Base-by-base conservation (phyloP, 2,329 filamentous ascomycete species). In the Hymenotorrendiella dingleyae region DNA sequence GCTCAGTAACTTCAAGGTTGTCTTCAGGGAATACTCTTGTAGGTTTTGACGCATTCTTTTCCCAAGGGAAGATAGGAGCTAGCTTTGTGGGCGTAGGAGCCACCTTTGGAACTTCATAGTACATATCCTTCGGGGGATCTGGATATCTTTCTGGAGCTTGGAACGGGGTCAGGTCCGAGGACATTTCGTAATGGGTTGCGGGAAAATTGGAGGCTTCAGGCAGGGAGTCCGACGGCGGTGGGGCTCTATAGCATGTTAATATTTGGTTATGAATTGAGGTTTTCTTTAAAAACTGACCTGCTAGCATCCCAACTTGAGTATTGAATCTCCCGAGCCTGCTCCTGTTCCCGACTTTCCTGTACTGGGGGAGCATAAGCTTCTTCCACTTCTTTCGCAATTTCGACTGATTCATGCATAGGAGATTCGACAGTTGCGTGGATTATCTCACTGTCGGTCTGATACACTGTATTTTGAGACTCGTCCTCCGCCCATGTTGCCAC, bases 141-240 rank as follows among this genome's bases (percentile, higher is more conserved):
- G 90, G 86, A 57, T 94, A 93, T 40, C 77, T 73, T 46, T 70
- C 65, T 14, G 90, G 90, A 23, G 90, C 78, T 41, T 86, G 75
- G 64, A 94, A 97, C 8, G 86, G 79, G 24, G 79, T 65, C 14
- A 73, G 71, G 62, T 90, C 85, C 43, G 76, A 76, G 43, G 85
- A 94, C 82, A 96, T 96, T 43, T 77, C 74, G 64, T 97, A 97
- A 42, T 80, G 80, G 43, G 80, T 78, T 35, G 74, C 73, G 12
- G 89, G 87, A 58, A 97, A 85, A 62, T 94, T 87, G 48, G 78
- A 70, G 6, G 89, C 91, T 71, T 97, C 93, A 7, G 90, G 90
- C 59, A 73, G 84, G 4, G 89, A 87, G 57, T 85, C 65, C 30
- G 64, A 43, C 9, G 80, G 79, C 45, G 80, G 80, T 33, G 80